phyloP scores from a whole-genome alignment of 345 rosid species.

The Clarkia xantiana region DNA sequence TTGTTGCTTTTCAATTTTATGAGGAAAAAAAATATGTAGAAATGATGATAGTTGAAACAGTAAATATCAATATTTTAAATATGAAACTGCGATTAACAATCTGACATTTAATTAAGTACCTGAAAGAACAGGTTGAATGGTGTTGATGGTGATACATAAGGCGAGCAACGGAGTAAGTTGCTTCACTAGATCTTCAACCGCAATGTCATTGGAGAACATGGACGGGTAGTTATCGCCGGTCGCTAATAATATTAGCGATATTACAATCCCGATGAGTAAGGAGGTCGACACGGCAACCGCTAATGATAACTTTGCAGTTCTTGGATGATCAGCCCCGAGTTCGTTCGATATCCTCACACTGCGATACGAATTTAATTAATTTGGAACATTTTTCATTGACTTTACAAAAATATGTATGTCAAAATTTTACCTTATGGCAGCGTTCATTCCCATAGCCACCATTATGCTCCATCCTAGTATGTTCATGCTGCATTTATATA shows the following conservation, averaged over 20 bases:
- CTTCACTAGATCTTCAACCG: constrained; percentile 36
- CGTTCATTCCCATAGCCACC: constrained; percentile 67
- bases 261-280: constrained; percentile 26
- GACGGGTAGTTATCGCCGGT: constrained; percentile 37
- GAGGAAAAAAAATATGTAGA: too few relatives aligned
- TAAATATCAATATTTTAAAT: too few relatives aligned
- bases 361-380: too few relatives aligned
- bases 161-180: constrained; percentile 66
- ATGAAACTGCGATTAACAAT: too few relatives aligned
- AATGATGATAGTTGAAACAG: too few relatives aligned
- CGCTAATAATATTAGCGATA: constrained; percentile 30
- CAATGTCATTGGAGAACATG: constrained; percentile 37
- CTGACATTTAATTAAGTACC: constrained; percentile 17
- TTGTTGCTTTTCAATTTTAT: too few relatives aligned
- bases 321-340: constrained; percentile 52
- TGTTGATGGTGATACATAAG: constrained; percentile 49
- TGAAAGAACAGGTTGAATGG: constrained; percentile 79
- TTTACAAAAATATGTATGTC: too few relatives aligned
- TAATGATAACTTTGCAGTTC: constrained; percentile 26
- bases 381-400: not conserved
- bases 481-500: constrained; percentile 55
- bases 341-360: constrained; percentile 79
- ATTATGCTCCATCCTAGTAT: constrained; percentile 85
- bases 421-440: constrained; percentile 68
- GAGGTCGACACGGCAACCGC: constrained; percentile 47